Evolutionary conservation across 176 grass and related monocot species (phyloP).

Genomic region (Leersia perrieri): DNA sequence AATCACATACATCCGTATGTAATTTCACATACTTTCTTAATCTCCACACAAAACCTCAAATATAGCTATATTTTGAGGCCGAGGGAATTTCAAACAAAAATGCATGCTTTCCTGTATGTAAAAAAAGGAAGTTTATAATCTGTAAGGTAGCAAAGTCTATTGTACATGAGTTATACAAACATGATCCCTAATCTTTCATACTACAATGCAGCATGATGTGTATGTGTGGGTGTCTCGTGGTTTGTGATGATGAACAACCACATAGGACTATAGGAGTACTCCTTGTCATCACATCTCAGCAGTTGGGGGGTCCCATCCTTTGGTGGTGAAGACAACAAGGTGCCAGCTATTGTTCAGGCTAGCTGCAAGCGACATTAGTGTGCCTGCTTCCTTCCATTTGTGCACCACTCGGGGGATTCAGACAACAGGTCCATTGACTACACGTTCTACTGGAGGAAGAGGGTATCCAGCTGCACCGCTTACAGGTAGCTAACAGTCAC

Average conservation of each 20-base stretch:
- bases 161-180: not conserved
- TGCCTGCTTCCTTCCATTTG: constrained; percentile 40
- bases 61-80: too few species aligned
- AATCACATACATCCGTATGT: too few species aligned
- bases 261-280: not conserved
- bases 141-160: not conserved
- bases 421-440: constrained; percentile 15
- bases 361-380: constrained; percentile 7
- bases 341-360: constrained; percentile 39
- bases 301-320: not conserved
- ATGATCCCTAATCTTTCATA: not conserved
- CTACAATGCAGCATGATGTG: not conserved
- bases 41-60: too few species aligned
- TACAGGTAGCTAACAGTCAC: not conserved
- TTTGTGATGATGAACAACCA: not conserved
- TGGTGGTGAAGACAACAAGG: constrained; percentile 37
- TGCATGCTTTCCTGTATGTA: not conserved
- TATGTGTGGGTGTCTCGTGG: not conserved
- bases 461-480: not conserved
- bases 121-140: not conserved
- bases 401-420: constrained; percentile 19
- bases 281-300: constrained; percentile 17
- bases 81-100: not conserved
- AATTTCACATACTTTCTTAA: too few species aligned
- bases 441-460: not conserved